These are phyloP conservation scores for Aureobasidium sp. DNA, from an alignment of 2,329 filamentous ascomycete genomes.

Conservation along the genomic window DNA sequence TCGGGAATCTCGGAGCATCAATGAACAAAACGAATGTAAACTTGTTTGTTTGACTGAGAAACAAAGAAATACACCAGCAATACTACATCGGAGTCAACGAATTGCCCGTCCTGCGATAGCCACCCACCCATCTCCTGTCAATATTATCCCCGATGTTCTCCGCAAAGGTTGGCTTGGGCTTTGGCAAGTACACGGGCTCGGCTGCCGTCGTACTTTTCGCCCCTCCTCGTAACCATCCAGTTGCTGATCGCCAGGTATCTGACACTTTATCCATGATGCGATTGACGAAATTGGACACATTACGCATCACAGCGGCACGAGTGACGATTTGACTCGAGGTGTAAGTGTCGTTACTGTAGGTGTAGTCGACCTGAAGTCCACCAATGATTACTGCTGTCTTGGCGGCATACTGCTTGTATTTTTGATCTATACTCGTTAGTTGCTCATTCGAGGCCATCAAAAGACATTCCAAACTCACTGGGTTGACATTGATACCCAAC, in stretches of 20 bases:
- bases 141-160: not conserved
- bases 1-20: too few relatives aligned
- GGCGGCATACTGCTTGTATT: slow-evolving; percentile 21
- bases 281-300: not conserved
- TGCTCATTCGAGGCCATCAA: not conserved
- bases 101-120: not conserved
- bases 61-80: not conserved
- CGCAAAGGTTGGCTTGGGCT: not conserved
- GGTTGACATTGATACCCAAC: slow-evolving; percentile 23
- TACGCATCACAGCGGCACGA: not conserved
- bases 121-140: not conserved
- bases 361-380: slow-evolving; percentile 17
- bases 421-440: not conserved
- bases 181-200: not conserved
- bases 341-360: not conserved
- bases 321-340: not conserved
- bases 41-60: not conserved
- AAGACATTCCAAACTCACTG: not conserved
- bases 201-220: not conserved
- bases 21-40: not conserved
- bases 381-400: slow-evolving; percentile 22
- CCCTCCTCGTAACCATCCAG: not conserved
- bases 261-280: not conserved
- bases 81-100: not conserved
- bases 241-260: not conserved